These are phyloP conservation scores for Rhodotorula mucilaginosa DNA, from an alignment of 1,284 basidiomycete species.

Conservation along the genomic window DNA sequence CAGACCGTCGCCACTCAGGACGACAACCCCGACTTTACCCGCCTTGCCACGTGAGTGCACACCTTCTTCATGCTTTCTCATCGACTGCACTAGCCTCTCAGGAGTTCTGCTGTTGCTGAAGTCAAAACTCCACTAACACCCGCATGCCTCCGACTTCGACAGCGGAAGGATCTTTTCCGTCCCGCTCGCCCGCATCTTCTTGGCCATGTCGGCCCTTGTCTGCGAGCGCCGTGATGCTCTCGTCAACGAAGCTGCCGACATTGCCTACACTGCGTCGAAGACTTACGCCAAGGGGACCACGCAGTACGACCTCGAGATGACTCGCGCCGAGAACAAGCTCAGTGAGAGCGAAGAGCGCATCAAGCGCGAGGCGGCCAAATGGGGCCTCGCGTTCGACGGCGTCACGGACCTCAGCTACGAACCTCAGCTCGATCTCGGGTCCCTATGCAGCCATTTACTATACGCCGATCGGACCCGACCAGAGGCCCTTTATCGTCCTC, in stretches of 20 bases:
- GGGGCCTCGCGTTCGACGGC: conserved; percentile 30
- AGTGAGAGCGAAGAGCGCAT: conserved; percentile 16
- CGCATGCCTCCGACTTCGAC: neutral
- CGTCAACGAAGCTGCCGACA: conserved; percentile 16
- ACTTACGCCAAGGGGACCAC: neutral
- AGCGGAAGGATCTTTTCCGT: conserved; percentile 28
- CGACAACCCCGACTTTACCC: conserved; percentile 21
- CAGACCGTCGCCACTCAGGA: conserved; percentile 9
- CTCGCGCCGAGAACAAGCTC: conserved; percentile 9
- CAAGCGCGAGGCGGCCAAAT: conserved; percentile 17
- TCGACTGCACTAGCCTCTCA: too few species aligned
- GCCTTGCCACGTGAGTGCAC: conserved; percentile 13
- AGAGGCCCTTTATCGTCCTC: conserved; percentile 33
- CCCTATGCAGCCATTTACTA: conserved; percentile 31
- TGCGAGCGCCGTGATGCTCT: conserved; percentile 27
- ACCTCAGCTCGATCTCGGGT: conserved; percentile 10
- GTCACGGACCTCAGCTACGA: too few species aligned
- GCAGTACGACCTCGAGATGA: conserved; percentile 1
- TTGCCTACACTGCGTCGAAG: neutral
- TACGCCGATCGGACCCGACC: conserved; percentile 3
- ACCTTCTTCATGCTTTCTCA: neutral
- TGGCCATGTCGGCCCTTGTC: conserved; percentile 27
- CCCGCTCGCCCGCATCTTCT: conserved; percentile 24
- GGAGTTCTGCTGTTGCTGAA: too few species aligned
- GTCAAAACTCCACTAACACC: too few species aligned